phyloP scores from a whole-genome alignment of 768 basidiomycete genomes.

The Pleurotus platypus region DNA sequence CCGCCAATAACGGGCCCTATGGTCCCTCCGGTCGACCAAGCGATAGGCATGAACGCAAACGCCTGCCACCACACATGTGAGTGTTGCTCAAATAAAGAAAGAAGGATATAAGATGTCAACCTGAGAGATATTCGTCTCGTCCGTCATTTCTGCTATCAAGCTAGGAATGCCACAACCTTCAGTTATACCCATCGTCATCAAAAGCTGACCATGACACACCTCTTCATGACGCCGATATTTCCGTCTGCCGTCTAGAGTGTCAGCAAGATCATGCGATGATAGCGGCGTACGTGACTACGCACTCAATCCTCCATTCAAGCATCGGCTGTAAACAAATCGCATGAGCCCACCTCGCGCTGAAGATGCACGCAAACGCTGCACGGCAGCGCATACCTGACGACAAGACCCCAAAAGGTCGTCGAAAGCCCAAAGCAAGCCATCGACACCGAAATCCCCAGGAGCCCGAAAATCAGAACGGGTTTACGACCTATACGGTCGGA shows the following conservation, averaged over 20 bases:
- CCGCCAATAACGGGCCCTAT: conserved; percentile 51
- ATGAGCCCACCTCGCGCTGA: too few species aligned
- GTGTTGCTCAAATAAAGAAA: not conserved
- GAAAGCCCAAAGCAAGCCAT: conserved; percentile 62
- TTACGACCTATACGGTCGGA: conserved; percentile 63
- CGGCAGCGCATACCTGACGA: conserved; percentile 27
- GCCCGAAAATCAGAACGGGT: conserved; percentile 54
- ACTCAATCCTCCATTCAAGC: conserved; percentile 53
- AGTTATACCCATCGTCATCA: too few species aligned
- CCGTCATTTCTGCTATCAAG: conserved; percentile 56
- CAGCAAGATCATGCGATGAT: not conserved
- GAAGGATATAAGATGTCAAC: not conserved
- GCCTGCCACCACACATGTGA: conserved; percentile 11
- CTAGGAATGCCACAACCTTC: conserved; percentile 17
- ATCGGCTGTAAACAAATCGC: conserved; percentile 26
- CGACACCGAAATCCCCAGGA: conserved; percentile 49
- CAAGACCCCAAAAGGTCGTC: conserved; percentile 48
- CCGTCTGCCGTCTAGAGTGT: conserved; percentile 4
- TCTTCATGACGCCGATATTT: conserved; percentile 46
- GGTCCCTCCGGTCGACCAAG: not conserved
- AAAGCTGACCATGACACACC: conserved; percentile 9
- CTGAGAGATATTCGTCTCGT: conserved; percentile 46
- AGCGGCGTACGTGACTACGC: conserved; percentile 11
- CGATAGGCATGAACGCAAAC: conserved; percentile 43
- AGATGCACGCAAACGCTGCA: not conserved